Evolutionary conservation across 805 yeast genomes (phyloP), one percentile per base, ranked within the genome.

Genomic region (Candida ponderosae): DNA sequence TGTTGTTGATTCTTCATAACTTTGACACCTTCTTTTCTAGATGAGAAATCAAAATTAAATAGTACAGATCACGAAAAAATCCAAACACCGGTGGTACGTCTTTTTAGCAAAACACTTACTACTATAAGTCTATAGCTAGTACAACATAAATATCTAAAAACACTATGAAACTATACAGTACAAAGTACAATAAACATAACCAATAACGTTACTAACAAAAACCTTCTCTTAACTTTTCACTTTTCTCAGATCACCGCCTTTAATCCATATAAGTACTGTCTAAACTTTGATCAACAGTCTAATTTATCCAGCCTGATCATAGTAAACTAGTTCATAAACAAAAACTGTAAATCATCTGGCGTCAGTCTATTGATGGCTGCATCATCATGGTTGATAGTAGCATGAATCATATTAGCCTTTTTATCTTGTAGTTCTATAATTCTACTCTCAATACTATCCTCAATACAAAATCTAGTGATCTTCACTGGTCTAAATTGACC

Each of bases 331-430:
- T 86, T 88, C 68, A 78, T 83, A 61, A 93, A 93, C 64, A 93
- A 72, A 60, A 93, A 93, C 60, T 93, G 97, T 64, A 93, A 72
- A 57, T 93, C 99, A 29, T 86, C 94, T 0, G 97, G 95, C 0
- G 96, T 88, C 44, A 93, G 68, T 42, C 89, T 68, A 54, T 73
- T 88, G 33, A 93, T 81, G 1, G 98, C 97, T 13, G 81, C 82
- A 46, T 87, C 94, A 51, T 93, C 98, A 39, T 81, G 81, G 43
- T 89, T 94, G 38, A 93, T 82, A 0, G 97, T 93, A 2, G 99
- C 99, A 57, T 86, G 82, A 43, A 93, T 93, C 99, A 93, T 93
- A 49, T 86, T 86, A 11, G 98, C 97, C 65, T 93, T 93, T 63
- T 93, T 94, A 40, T 93, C 97, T 59, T 93, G 99, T 33, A 93